phyloP scores from a whole-genome alignment of 495 filamentous ascomycete genomes.

The Sabuloglossum arenarium region DNA sequence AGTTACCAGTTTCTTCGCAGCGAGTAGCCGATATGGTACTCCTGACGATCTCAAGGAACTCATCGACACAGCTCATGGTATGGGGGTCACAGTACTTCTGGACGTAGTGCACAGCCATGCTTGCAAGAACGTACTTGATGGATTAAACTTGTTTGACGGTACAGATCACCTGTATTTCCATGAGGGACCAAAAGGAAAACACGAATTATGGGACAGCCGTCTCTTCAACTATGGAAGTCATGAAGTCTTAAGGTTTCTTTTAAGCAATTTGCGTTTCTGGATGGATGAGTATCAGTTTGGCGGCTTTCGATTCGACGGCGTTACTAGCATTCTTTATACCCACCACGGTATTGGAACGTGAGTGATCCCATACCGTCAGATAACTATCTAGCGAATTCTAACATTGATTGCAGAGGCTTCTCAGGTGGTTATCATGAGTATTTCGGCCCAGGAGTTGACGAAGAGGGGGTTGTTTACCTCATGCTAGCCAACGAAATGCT shows the following conservation, averaged over 20 bases:
- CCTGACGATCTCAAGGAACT: slow-evolving; percentile 94
- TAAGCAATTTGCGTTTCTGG: slow-evolving; percentile 95
- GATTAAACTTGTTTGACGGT: slow-evolving; percentile 85
- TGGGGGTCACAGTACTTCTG: slow-evolving; percentile 81
- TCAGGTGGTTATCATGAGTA: slow-evolving; percentile 98
- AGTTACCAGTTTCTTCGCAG: slow-evolving; percentile 95
- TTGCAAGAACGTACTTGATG: slow-evolving; percentile 88
- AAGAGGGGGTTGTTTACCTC: slow-evolving; percentile 87
- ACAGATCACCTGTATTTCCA: slow-evolving; percentile 94
- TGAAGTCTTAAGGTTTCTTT: slow-evolving; percentile 80
- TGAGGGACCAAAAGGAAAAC: slow-evolving; percentile 55
- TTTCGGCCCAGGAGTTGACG: slow-evolving; percentile 80
- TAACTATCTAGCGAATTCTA: not conserved
- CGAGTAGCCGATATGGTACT: slow-evolving; percentile 82
- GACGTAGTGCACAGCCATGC: slow-evolving; percentile 97
- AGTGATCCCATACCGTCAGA: slow-evolving; percentile 20
- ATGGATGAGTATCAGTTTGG: slow-evolving; percentile 98
- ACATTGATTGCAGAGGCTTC: slow-evolving; percentile 44
- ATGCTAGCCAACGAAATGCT: slow-evolving; percentile 96
- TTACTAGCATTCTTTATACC: slow-evolving; percentile 90
- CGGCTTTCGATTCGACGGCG: slow-evolving; percentile 93
- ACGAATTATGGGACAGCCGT: slow-evolving; percentile 88
- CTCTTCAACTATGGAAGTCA: slow-evolving; percentile 94
- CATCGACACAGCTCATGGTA: slow-evolving; percentile 78
- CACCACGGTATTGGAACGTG: slow-evolving; percentile 98